Base-by-base conservation (phyloP, 495 filamentous ascomycete genomes). In the Corynascus novoguineensis region DNA sequence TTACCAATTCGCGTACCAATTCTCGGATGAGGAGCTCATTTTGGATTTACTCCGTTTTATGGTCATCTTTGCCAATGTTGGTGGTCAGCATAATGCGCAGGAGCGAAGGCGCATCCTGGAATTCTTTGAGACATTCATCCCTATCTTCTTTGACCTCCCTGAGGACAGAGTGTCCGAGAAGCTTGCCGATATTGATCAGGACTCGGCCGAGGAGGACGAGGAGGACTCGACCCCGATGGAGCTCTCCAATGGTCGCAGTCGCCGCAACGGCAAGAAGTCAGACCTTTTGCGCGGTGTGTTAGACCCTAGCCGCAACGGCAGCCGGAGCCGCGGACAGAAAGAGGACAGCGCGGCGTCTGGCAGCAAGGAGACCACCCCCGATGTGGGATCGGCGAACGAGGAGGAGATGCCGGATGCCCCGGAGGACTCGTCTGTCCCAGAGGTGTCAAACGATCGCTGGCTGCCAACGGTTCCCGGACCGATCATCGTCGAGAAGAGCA, bases 71-170 rank as follows among this genome's bases (percentile, higher is more conserved):
- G 83, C 88, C 34, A 86, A 87, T 60, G 78, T 84, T 34, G 84
- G 80, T 24, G 83, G 79, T 5, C 77, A 81, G 63, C 82, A 83
- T 55, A 88, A 85, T 57, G 77, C 78, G 14, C 74, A 81, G 12
- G 95, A 97, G 61, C 83, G 87, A 27, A 78, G 86, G 54, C 84
- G 86, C 25, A 82, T 96, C 34, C 78, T 85, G 60, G 82, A 82
- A 17, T 97, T 97, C 70, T 83, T 97, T 60, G 87, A 89, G 65
- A 86, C 86, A 25, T 96, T 97, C 60, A 83, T 97, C 52, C 85
- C 90, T 0, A 74, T 83, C 1, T 97, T 97, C 77, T 97, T 97
- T 60, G 90, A 87, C 40, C 75, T 97, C 59, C 81, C 92, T 45
- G 80, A 82, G 4, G 84, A 87, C 8, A 81, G 79, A 19, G 89